phyloP scores from a whole-genome alignment of 257 asterid genomes.

The Handroanthus guayacan region DNA sequence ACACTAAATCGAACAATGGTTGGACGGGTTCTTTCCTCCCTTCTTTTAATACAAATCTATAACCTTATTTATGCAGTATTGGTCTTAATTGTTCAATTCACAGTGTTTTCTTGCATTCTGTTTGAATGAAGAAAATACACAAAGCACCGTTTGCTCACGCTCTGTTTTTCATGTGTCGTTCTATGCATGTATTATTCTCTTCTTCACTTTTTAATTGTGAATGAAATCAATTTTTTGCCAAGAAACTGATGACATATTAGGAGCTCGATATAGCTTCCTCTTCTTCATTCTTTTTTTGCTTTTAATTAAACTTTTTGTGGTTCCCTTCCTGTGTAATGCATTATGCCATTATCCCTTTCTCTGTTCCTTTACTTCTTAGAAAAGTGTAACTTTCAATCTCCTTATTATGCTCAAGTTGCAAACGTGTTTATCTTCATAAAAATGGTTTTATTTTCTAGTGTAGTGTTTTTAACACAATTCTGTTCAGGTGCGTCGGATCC shows the following conservation, averaged over 20 bases:
- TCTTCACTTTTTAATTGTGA: not conserved
- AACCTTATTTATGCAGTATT: not conserved
- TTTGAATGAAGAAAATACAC: constrained; percentile 10
- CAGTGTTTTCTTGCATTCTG: not conserved
- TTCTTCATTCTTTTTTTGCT: too few relatives aligned
- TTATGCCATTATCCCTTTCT: not conserved
- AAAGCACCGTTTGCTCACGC: not conserved
- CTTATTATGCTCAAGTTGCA: constrained; percentile 7
- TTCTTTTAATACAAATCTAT: not conserved
- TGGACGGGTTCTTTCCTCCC: not conserved
- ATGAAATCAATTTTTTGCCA: not conserved
- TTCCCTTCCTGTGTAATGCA: too few relatives aligned
- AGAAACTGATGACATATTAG: not conserved
- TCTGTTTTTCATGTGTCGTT: not conserved
- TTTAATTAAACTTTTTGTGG: too few relatives aligned
- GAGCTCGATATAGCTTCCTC: not conserved
- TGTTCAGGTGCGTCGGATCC: constrained; percentile 51
- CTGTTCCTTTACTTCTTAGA: not conserved
- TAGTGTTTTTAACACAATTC: not conserved
- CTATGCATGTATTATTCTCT: not conserved
- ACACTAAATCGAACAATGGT: not conserved
- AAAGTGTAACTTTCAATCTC: not conserved
- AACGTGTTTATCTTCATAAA: not conserved
- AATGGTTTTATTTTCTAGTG: not conserved
- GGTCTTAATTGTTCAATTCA: not conserved